Evolutionary conservation across 164 flowering plant species (phyloP), one percentile per base, ranked within the genome.

Genomic region (Euptelea pleiosperma): DNA sequence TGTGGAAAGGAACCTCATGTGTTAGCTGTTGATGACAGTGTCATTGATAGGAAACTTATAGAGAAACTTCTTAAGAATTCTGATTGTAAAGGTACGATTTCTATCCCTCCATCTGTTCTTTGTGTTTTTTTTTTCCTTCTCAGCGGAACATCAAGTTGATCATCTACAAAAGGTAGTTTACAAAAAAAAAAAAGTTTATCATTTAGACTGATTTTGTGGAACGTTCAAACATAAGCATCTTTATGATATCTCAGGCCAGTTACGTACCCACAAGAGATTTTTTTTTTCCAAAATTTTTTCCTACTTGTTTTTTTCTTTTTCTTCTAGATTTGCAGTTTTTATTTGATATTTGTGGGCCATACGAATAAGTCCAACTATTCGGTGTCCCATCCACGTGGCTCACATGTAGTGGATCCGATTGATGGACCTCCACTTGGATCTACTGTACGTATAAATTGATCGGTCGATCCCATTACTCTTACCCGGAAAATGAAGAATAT

Each of bases 21-120:
- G 46, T 70, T 86, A 21, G 93, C 91, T 8, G 96, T 89, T 24
- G 96, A 89, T 70, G 96, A 89, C 62, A 84, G 63, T 62, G 45
- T 81, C 43, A 35, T 83, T 48, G 94, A 89, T 34, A 78, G 96
- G 10, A 82, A 76, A 65, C 62, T 79, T 41, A 65, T 82, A 11
- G 93, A 86, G 67, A 70, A 33, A 30, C 69, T 89, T 16, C 85
- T 89, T 57, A 77, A 65, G 51, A 82, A 55, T 45, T 84, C 77
- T 29, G 68, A 86, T 50, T 89, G 79, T 73, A 82, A 67, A 84
- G 93, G 96, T 83, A 64, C 9, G 35, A 31, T 31, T 51, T 35
- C 12, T 28, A 4, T 18, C 5, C 19, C 28, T 35, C 31, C 44
- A 19, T 58, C 5, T 16, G 24, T 11, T 52, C 10, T 46, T 15